A percentile compares a stretch with the other conserved stretches of the same genome.
These are phyloP conservation scores for Fragaria nilgerrensis DNA, from an alignment of 306 rosid species.

Conservation along the genomic window DNA sequence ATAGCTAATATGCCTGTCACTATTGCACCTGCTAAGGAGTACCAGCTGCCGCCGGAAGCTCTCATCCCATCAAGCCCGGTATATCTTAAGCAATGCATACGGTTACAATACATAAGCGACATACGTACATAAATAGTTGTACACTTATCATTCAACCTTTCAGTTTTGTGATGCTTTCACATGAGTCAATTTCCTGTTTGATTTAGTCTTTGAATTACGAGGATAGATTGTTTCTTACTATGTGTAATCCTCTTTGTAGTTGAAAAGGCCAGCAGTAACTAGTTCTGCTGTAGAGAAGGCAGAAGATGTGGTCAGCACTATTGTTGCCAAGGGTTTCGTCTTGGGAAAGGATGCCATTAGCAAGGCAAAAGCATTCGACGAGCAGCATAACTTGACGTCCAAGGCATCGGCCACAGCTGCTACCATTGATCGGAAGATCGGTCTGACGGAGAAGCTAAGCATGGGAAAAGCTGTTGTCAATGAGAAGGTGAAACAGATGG, in stretches of 20 bases:
- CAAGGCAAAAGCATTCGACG: constrained; percentile 70
- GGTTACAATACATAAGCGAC: not conserved
- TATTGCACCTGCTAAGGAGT: constrained; percentile 60
- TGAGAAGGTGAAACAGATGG: constrained; percentile 68
- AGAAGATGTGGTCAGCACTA: constrained; percentile 72
- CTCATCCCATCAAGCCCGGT: constrained; percentile 48
- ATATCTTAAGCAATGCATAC: constrained; percentile 24
- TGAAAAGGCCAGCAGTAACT: constrained; percentile 34
- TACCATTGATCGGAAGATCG: constrained; percentile 61
- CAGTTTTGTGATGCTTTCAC: not conserved
- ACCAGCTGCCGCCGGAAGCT: constrained; percentile 74
- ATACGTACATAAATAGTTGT: not conserved
- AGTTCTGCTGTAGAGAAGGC: constrained; percentile 50
- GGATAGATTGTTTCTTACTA: not conserved
- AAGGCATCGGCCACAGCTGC: constrained; percentile 72
- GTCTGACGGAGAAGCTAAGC: constrained; percentile 54
- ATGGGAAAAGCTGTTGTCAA: constrained; percentile 52
- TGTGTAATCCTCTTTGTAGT: constrained; percentile 30
- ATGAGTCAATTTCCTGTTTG: not conserved
- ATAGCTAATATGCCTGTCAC: constrained; percentile 56
- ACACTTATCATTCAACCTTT: not conserved
- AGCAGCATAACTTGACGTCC: constrained; percentile 55
- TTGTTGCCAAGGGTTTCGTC: constrained; percentile 77
- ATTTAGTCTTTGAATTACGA: not conserved
- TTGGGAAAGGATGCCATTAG: constrained; percentile 74